Evolutionary conservation across 2,329 filamentous ascomycete species (phyloP).

Genomic region (Cladosporium sp.): DNA sequence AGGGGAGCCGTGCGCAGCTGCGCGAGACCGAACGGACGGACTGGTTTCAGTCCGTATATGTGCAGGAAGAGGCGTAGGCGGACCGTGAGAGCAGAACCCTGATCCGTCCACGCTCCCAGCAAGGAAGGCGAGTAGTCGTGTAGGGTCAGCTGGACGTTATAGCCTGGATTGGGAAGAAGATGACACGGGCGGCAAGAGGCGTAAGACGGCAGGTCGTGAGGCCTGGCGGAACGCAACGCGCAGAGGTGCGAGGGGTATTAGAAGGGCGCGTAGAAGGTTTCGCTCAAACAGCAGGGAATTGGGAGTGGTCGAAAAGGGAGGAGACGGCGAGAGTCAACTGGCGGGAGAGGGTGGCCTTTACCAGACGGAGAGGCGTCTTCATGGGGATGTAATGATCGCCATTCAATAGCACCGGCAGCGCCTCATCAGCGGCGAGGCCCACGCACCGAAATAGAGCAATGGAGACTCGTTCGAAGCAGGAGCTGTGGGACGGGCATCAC

Average conservation of each 20-base stretch:
- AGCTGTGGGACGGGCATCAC: constrained; percentile 6
- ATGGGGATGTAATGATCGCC: constrained; percentile 11
- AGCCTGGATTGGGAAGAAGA: constrained; percentile 2
- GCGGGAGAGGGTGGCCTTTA: background rate
- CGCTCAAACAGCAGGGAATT: background rate
- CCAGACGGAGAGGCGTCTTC: background rate
- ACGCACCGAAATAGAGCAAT: constrained; percentile 17
- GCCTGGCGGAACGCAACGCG: background rate
- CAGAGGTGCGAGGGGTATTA: background rate
- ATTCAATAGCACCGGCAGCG: constrained; percentile 15
- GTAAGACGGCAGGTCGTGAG: constrained; percentile 6
- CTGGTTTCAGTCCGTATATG: constrained; percentile 13
- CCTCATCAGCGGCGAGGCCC: constrained; percentile 14
- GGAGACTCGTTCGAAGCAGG: background rate
- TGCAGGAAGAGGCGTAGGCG: constrained; percentile 12
- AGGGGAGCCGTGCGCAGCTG: constrained; percentile 14
- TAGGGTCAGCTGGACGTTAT: constrained; percentile 12
- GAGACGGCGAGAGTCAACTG: constrained; percentile 3
- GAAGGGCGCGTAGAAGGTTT: background rate
- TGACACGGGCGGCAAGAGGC: constrained; percentile 13
- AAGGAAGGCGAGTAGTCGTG: background rate
- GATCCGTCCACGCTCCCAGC: background rate
- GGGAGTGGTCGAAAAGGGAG: background rate
- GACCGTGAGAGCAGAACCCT: background rate
- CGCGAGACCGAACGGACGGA: background rate